phyloP scores from a whole-genome alignment of 257 asterid genomes.

The Thymus mandschuricus region DNA sequence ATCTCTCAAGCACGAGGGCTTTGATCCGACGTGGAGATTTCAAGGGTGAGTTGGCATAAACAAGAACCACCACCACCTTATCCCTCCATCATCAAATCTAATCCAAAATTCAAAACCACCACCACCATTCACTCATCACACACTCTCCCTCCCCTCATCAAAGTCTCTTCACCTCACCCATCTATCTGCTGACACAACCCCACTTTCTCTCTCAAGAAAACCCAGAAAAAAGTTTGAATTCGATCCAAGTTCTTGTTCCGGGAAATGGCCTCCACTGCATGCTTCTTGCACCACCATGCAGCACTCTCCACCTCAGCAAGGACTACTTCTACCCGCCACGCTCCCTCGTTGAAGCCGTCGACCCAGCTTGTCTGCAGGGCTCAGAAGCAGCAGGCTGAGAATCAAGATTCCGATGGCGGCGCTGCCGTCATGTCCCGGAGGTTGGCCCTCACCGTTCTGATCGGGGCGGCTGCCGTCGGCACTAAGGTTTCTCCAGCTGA shows the following conservation, averaged over 20 bases:
- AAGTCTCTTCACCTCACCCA: conserved; percentile 8
- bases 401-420: conserved; percentile 27
- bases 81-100: conserved; percentile 53
- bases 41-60: conserved; percentile 48
- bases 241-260: neutral
- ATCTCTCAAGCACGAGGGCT: neutral
- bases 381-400: conserved; percentile 43
- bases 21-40: conserved; percentile 45
- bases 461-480: conserved; percentile 73
- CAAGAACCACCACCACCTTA: conserved; percentile 49
- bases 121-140: conserved; percentile 39
- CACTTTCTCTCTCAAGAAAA: conserved; percentile 7
- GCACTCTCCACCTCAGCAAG: conserved; percentile 49
- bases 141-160: conserved; percentile 17
- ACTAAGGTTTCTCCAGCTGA: conserved; percentile 82
- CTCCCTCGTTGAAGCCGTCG: conserved; percentile 44
- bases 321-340: conserved; percentile 42
- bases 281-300: conserved; percentile 65
- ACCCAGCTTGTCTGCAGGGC: conserved; percentile 61
- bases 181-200: conserved; percentile 1
- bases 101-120: conserved; percentile 47
- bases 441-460: conserved; percentile 66
- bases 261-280: conserved; percentile 76
- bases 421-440: conserved; percentile 55
- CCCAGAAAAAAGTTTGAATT: neutral